phyloP scores from a whole-genome alignment of 441 rosid species.

The Bruguiera hainesii region DNA sequence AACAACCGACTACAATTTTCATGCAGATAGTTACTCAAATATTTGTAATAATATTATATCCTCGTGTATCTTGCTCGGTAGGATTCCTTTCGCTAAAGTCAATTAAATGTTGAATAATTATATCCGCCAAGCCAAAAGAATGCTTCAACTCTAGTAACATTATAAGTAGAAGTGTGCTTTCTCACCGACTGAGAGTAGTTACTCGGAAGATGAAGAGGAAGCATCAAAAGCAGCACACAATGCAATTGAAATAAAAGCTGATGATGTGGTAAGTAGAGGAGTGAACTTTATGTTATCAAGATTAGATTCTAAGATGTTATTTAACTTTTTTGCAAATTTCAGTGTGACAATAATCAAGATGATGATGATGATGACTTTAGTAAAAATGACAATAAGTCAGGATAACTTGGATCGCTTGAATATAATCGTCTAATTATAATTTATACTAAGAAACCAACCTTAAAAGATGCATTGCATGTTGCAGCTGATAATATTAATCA shows the following conservation, averaged over 20 bases:
- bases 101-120: constrained; percentile 56
- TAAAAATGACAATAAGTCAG: constrained; percentile 34
- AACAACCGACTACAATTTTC: background rate
- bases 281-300: background rate
- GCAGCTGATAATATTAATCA: constrained; percentile 63
- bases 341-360: constrained; percentile 42
- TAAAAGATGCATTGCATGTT: constrained; percentile 45
- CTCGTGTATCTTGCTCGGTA: constrained; percentile 55
- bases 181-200: constrained; percentile 29
- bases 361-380: constrained; percentile 52
- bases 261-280: constrained; percentile 40
- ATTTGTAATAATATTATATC: constrained; percentile 64
- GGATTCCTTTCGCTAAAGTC: constrained; percentile 72
- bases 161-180: constrained; percentile 28
- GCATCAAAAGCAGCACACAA: constrained; percentile 46
- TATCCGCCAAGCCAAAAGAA: constrained; percentile 91
- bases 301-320: background rate
- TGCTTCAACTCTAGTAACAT: constrained; percentile 51
- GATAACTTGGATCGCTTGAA: constrained; percentile 31
- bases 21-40: constrained; percentile 63
- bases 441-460: constrained; percentile 78
- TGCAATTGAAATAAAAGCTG: constrained; percentile 31
- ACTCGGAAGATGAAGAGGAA: constrained; percentile 69
- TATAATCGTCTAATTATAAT: constrained; percentile 78
- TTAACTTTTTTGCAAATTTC: constrained; percentile 15